Conservation (phyloP, 2,329 filamentous ascomycete species). For the Ceratocystis cubensis region DNA sequence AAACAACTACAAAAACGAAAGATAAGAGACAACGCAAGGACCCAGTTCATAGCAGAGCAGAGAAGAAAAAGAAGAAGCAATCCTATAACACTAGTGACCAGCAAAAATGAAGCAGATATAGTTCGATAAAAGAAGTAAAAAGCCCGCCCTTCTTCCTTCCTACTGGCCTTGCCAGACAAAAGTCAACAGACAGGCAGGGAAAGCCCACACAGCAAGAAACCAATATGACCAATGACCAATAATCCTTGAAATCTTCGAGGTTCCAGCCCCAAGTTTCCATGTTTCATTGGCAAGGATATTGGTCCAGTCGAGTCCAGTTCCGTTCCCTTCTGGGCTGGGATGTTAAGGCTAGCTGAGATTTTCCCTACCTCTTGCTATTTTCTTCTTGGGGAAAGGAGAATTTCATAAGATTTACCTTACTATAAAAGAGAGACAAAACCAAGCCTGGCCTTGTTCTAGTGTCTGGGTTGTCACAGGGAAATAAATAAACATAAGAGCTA, state of each 20-base stretch:
- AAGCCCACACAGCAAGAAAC: not conserved
- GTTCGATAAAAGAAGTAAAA: not conserved
- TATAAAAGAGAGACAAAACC: not conserved
- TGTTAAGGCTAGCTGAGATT: slow-evolving; percentile 10
- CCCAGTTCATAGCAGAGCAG: not conserved
- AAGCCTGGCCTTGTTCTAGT: not conserved
- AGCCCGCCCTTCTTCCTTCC: not conserved
- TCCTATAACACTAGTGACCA: not conserved
- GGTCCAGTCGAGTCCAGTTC: slow-evolving; percentile 10
- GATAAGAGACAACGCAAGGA: not conserved
- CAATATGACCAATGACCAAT: no score
- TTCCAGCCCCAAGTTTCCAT: slow-evolving; percentile 14
- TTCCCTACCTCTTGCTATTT: not conserved
- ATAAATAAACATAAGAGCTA: not conserved
- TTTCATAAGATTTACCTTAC: not conserved
- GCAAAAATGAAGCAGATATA: not conserved
- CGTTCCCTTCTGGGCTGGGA: slow-evolving; percentile 1
- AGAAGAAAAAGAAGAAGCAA: slow-evolving; percentile 7
- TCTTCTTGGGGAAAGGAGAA: not conserved
- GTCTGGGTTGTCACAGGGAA: not conserved
- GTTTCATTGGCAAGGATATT: slow-evolving; percentile 4
- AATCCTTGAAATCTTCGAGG: slow-evolving; percentile 6
- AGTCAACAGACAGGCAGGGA: not conserved
- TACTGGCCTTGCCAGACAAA: not conserved
- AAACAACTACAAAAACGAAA: not conserved